A percentile compares a stretch with the other conserved stretches of the same genome.
Conservation (phyloP, 2,329 filamentous ascomycete species). For the Penicillium carneum region DNA sequence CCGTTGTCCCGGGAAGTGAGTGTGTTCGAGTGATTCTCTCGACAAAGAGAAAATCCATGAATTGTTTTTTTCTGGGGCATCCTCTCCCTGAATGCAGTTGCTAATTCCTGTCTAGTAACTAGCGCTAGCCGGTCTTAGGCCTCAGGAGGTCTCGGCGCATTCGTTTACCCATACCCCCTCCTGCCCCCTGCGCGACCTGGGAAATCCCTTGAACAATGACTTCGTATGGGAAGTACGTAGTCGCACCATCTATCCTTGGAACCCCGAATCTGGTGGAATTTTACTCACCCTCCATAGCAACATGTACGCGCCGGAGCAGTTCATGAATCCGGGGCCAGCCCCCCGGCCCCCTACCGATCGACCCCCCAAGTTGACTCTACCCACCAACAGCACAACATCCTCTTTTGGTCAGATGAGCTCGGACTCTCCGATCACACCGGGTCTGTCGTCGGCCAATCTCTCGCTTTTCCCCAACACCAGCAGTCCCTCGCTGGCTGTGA, state of each 20-base stretch:
- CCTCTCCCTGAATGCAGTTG: not conserved
- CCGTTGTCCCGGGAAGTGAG: not conserved
- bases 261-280: not conserved
- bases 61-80: not conserved
- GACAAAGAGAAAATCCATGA: not conserved
- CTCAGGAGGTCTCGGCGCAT: conserved; percentile 38
- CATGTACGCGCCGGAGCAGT: conserved; percentile 70
- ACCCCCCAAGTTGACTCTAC: conserved; percentile 73
- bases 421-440: conserved; percentile 67
- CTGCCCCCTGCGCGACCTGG: conserved; percentile 4
- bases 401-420: conserved; percentile 73
- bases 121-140: conserved; percentile 25
- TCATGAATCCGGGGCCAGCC: conserved; percentile 97
- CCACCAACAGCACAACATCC: conserved; percentile 74
- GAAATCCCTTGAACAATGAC: conserved; percentile 36
- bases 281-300: conserved; percentile 46
- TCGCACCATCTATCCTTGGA: not conserved
- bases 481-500: conserved; percentile 71
- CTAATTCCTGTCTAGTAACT: conserved; percentile 16
- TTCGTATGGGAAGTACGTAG: conserved; percentile 49
- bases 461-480: conserved; percentile 73
- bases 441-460: conserved; percentile 56
- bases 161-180: conserved; percentile 24
- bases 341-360: conserved; percentile 86
- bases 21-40: not conserved